These are phyloP conservation scores for Leccinum barrowsii DNA, from an alignment of 768 basidiomycete species.

Conservation along the genomic window DNA sequence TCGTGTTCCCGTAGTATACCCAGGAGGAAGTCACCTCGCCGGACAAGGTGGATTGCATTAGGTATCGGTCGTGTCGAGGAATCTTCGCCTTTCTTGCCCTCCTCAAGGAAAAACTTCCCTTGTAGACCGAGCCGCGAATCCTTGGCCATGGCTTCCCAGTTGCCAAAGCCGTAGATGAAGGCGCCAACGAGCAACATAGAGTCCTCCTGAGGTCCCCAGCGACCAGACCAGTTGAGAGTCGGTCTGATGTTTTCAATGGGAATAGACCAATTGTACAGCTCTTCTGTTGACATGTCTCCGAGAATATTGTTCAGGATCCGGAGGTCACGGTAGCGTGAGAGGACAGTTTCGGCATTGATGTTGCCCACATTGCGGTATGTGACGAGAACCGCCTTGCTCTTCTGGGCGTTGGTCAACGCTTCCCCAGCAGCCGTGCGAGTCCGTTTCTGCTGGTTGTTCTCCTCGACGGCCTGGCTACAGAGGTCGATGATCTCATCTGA, in stretches of 20 bases:
- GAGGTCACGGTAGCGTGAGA: conserved; percentile 85
- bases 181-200: conserved; percentile 94
- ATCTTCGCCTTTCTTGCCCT: conserved; percentile 93
- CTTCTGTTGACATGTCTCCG: conserved; percentile 52
- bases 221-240: conserved; percentile 93
- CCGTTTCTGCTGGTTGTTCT: conserved; percentile 80
- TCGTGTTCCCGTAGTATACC: conserved; percentile 81
- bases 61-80: conserved; percentile 84
- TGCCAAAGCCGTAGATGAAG: conserved; percentile 90
- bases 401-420: conserved; percentile 86
- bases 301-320: conserved; percentile 83
- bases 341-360: conserved; percentile 97
- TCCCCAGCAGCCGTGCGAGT: conserved; percentile 76
- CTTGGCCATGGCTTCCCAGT: conserved; percentile 94
- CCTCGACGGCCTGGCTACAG: conserved; percentile 79
- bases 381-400: conserved; percentile 95
- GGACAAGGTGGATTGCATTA: conserved; percentile 96
- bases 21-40: conserved; percentile 92
- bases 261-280: conserved; percentile 79
- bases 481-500: conserved; percentile 90
- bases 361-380: conserved; percentile 85
- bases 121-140: conserved; percentile 78
- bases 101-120: conserved; percentile 97
- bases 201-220: conserved; percentile 91
- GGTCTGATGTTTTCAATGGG: conserved; percentile 93